phyloP scores from a whole-genome alignment of 768 basidiomycete genomes.

The Russula foetens region DNA sequence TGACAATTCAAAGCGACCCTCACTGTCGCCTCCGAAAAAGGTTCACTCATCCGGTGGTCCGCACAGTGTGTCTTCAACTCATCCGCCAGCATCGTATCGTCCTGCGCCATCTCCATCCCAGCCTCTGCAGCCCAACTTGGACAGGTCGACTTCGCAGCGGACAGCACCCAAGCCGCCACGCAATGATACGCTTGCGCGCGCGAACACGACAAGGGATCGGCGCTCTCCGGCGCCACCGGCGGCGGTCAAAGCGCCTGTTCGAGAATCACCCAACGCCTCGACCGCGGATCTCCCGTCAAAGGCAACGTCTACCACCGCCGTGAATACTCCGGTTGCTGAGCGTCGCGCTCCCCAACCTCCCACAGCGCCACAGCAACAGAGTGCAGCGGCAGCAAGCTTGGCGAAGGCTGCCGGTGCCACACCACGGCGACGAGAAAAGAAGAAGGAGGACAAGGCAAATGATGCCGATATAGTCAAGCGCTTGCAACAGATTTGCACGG shows the following conservation, averaged over 20 bases:
- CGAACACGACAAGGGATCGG: slow-evolving; percentile 62
- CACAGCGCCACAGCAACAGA: slow-evolving; percentile 42
- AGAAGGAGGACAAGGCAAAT: slow-evolving; percentile 67
- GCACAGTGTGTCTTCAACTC: slow-evolving; percentile 13
- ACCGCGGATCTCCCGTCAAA: slow-evolving; percentile 12
- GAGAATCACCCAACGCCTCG: slow-evolving; percentile 14
- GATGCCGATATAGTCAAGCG: slow-evolving; percentile 89
- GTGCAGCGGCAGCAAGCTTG: slow-evolving; percentile 54
- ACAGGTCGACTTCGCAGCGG: slow-evolving; percentile 84
- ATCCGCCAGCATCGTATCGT: slow-evolving; percentile 53
- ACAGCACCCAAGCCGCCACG: slow-evolving; percentile 38
- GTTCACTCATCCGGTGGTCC: slow-evolving; percentile 23
- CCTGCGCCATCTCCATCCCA: slow-evolving; percentile 71
- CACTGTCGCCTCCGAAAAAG: slow-evolving; percentile 38
- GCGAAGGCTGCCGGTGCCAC: slow-evolving; percentile 72
- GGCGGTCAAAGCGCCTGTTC: slow-evolving; percentile 19
- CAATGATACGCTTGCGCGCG: slow-evolving; percentile 39
- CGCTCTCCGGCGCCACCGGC: slow-evolving; percentile 33
- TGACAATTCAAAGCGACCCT: slow-evolving; percentile 27
- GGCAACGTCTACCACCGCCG: background rate
- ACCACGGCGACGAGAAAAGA: slow-evolving; percentile 80
- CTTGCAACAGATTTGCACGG: slow-evolving; percentile 90
- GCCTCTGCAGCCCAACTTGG: slow-evolving; percentile 57
- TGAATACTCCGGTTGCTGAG: background rate
- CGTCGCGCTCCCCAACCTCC: slow-evolving; percentile 30